A percentile compares a stretch with the other conserved stretches of the same genome.
Evolutionary conservation across 179 eudicot genomes (phyloP).

Genomic region (Amaranthus tricolor): DNA sequence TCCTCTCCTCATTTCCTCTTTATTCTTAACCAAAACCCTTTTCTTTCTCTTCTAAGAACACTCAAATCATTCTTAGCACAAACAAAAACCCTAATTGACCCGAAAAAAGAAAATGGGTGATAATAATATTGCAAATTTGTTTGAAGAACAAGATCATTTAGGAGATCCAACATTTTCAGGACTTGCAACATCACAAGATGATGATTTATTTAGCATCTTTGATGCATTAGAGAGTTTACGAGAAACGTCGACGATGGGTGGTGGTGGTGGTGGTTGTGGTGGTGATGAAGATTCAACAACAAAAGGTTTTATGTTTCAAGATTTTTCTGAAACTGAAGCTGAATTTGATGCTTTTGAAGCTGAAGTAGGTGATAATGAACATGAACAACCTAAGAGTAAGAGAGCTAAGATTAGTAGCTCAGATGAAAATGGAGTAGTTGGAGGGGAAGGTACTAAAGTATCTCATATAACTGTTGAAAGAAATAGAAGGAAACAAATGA

Average conservation of each 20-base stretch:
- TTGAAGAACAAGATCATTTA: slow-evolving; percentile 40
- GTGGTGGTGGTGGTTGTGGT: neutral
- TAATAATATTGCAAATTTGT: slow-evolving; percentile 38
- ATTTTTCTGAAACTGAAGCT: slow-evolving; percentile 13
- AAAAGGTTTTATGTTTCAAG: slow-evolving; percentile 12
- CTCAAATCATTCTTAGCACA: neutral
- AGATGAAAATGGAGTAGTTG: slow-evolving; percentile 14
- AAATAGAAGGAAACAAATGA: slow-evolving; percentile 95
- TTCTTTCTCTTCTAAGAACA: neutral
- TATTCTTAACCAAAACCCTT: neutral
- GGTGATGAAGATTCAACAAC: neutral
- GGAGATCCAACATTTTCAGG: slow-evolving; percentile 25
- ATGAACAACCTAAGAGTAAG: slow-evolving; percentile 29
- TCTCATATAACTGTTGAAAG: slow-evolving; percentile 92
- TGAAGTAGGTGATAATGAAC: slow-evolving; percentile 24
- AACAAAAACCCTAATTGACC: slow-evolving; percentile 22
- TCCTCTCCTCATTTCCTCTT: slow-evolving; percentile 14
- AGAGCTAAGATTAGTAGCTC: slow-evolving; percentile 13
- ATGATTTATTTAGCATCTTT: slow-evolving; percentile 74
- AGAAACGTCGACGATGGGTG: neutral
- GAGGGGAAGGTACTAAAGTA: slow-evolving; percentile 20
- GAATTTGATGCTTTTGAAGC: slow-evolving; percentile 31
- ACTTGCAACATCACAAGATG: slow-evolving; percentile 40
- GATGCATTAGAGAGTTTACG: slow-evolving; percentile 53
- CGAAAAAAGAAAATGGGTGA: slow-evolving; percentile 24